These are phyloP conservation scores for Ilex paraguariensis DNA, from an alignment of 305 asterid species.

Conservation along the genomic window DNA sequence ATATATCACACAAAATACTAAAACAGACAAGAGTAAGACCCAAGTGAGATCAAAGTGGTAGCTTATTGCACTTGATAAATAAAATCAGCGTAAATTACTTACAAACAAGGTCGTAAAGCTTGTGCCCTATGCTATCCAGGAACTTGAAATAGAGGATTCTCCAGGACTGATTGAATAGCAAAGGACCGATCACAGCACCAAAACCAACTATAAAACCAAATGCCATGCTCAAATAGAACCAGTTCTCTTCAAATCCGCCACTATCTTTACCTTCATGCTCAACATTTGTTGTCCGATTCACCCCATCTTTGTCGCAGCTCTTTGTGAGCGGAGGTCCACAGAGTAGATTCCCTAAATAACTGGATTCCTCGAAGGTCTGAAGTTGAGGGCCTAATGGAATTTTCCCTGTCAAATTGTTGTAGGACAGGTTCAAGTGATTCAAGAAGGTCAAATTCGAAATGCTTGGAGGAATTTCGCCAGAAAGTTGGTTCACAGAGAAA, in stretches of 20 bases:
- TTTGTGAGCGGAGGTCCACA: background rate
- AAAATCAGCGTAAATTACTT: too few species aligned
- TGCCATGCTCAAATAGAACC: background rate
- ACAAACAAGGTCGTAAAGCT: background rate
- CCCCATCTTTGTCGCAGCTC: background rate
- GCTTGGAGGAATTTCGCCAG: background rate
- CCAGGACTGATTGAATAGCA: background rate
- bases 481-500: background rate
- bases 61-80: too few species aligned
- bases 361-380: background rate
- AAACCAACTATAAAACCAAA: background rate
- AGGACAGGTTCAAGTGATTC: background rate
- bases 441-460: background rate
- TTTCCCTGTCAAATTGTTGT: background rate
- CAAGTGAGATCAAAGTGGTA: too few species aligned
- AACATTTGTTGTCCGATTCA: background rate
- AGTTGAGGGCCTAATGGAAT: conserved; percentile 1
- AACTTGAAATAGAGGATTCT: background rate
- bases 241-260: background rate
- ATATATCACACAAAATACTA: too few species aligned
- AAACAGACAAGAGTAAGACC: too few species aligned
- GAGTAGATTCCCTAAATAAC: background rate
- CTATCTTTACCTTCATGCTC: background rate
- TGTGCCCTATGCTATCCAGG: background rate
- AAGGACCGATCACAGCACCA: background rate